These are phyloP conservation scores for Prunus mongolica DNA, from an alignment of 306 rosid genomes.

Conservation along the genomic window DNA sequence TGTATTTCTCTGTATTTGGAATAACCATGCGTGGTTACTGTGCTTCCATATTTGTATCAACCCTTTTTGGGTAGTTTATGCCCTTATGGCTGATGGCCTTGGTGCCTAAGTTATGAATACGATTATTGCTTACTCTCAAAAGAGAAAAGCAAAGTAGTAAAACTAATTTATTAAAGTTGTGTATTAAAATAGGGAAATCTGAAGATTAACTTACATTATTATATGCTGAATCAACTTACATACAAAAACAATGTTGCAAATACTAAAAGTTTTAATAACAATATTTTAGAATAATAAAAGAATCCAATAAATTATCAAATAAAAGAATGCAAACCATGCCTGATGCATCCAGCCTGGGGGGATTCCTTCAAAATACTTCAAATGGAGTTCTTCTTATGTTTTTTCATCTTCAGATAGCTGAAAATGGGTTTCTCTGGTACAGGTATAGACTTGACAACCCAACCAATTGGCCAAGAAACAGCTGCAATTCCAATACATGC, in stretches of 20 bases:
- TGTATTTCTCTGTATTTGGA: too few relatives aligned
- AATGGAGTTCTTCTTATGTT: not conserved
- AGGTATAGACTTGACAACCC: conserved; percentile 28
- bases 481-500: conserved; percentile 24
- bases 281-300: too few relatives aligned
- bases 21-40: too few relatives aligned
- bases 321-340: not conserved
- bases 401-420: conserved; percentile 8
- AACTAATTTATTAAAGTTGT: too few relatives aligned
- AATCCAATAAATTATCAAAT: too few relatives aligned
- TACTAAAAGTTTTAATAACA: not conserved
- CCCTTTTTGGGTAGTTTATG: too few relatives aligned
- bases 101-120: too few relatives aligned
- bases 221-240: not conserved
- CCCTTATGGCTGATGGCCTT: too few relatives aligned
- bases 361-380: not conserved
- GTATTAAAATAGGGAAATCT: too few relatives aligned
- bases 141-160: too few relatives aligned
- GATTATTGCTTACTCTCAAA: too few relatives aligned
- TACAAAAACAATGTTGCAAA: not conserved
- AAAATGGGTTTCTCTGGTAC: conserved; percentile 26
- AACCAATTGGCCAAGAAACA: conserved; percentile 39
- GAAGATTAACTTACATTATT: not conserved
- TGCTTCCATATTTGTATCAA: too few relatives aligned
- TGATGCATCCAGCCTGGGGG: not conserved